Conservation (phyloP, 129 eudicot genomes). For the Tanacetum coccineum region DNA sequence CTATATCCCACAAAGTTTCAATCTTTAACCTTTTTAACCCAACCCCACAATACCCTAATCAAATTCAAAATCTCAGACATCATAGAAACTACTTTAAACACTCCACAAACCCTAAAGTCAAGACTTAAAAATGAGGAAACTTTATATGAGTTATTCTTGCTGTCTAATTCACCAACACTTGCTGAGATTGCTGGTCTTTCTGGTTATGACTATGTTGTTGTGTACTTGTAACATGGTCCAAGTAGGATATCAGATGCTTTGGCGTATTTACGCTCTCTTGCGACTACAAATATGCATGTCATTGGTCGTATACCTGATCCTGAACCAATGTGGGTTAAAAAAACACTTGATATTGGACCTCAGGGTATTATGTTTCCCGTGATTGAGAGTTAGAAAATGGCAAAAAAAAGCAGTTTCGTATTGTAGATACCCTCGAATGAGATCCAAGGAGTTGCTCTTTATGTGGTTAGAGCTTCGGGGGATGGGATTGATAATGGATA, state of each 20-base stretch:
- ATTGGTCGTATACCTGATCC: no score
- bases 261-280: conserved; percentile 66
- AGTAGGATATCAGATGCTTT: conserved; percentile 65
- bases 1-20: conserved; percentile 20
- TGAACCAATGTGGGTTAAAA: no score
- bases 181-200: conserved; percentile 89
- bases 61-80: conserved; percentile 29
- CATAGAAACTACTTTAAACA: conserved; percentile 17
- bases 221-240: conserved; percentile 88
- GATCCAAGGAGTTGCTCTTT: no score
- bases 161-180: conserved; percentile 74
- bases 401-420: no score
- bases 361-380: no score
- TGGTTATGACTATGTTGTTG: conserved; percentile 81
- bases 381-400: no score
- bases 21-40: conserved; percentile 19
- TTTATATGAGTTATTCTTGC: conserved; percentile 78
- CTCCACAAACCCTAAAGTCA: conserved; percentile 59
- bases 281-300: conserved; percentile 63
- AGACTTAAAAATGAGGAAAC: conserved; percentile 69
- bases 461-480: no score
- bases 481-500: no score
- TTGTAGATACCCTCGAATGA: no score
- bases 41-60: conserved; percentile 12
- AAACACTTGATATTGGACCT: no score